Base-by-base conservation (phyloP, 2,329 filamentous ascomycete species). In the Zymoseptoria crescenta region DNA sequence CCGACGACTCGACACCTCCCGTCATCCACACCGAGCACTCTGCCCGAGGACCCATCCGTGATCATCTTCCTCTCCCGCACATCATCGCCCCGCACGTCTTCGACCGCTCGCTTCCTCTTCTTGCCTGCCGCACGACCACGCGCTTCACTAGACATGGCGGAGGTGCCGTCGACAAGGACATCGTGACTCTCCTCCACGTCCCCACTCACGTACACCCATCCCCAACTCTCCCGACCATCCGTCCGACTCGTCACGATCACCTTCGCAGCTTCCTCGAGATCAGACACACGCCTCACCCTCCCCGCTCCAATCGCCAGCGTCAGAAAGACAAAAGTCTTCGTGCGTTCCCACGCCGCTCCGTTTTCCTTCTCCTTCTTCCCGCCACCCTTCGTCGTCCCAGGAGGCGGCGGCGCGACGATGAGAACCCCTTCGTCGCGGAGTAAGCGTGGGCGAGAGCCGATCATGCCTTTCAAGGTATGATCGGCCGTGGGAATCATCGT, bases 181-280 rank as follows among this genome's bases (percentile, higher is more conserved):
- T 78, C 78, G 1, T 80, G 80, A 0, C 81, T 81, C 4, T 82
- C 79, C 5, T 79, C 81, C 52, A 80, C 75, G 6, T 83, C 79
- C 24, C 86, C 85, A 62, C 92, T 88, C 1, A 91, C 83, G 70
- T 92, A 95, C 0, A 96, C 78, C 85, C 88, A 92, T 66, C 89
- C 85, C 77, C 87, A 94, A 1, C 76, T 68, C 0, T 76, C 78
- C 0, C 74, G 60, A 49, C 84, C 79, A 1, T 83, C 77, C 4
- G 93, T 71, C 56, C 81, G 74, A 10, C 78, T 78, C 30, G 82
- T 82, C 10, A 10, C 35, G 10, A 41, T 10, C 35, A 41, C 2
- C 10, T 41, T 16, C 35, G 35, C 35, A 0, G 89, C 91, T 59
- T 89, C 84, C 1, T 83, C 78, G 0, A 88, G 67, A 55, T 85